Evolutionary conservation across 805 yeast genomes (phyloP), one percentile per base, ranked within the genome.

Genomic region (Osmozyma mogii): DNA sequence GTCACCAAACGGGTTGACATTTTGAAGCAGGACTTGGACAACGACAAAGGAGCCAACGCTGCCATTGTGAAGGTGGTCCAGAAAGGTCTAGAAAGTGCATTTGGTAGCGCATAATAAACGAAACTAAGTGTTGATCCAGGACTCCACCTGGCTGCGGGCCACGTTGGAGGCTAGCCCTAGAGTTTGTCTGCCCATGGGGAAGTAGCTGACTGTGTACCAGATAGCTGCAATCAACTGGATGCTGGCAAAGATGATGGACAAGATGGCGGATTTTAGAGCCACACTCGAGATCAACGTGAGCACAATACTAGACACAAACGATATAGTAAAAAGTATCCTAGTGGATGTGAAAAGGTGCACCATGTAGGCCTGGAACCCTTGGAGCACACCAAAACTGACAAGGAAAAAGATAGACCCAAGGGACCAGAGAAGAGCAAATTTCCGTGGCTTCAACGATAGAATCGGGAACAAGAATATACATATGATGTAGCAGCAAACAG

Each of bases 341-440:
- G 68, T 60, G 1, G 69, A 61, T 47, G 58, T 59, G 36, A 55
- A 57, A 35, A 64, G 50, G 38, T 63, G 69, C 15, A 50, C 44
- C 49, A 64, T 39, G 36, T 64, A 64, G 3, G 67, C 49, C 38
- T 49, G 46, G 37, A 56, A 52, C 1, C 69, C 70, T 37, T 64
- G 69, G 27, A 64, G 45, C 4, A 64, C 68, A 5, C 70, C 70
- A 38, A 65, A 65, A 38, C 68, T 61, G 7, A 63, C 57, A 38
- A 65, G 44, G 47, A 65, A 65, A 44, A 65, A 59, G 11, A 65
- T 58, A 11, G 67, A 60, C 3, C 70, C 70, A 22, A 63, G 41
- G 7, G 70, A 61, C 70, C 70, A 65, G 30, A 65, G 47, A n/a
- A 65, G 39, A 16, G 70, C 69, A 47, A 65, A 64, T 38, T 63